Percentiles rank a stretch among this genome's conserved stretches.
Evolutionary conservation across 23 red algal genomes (phyloP).

Genomic region (Porphyridium purpureum): DNA sequence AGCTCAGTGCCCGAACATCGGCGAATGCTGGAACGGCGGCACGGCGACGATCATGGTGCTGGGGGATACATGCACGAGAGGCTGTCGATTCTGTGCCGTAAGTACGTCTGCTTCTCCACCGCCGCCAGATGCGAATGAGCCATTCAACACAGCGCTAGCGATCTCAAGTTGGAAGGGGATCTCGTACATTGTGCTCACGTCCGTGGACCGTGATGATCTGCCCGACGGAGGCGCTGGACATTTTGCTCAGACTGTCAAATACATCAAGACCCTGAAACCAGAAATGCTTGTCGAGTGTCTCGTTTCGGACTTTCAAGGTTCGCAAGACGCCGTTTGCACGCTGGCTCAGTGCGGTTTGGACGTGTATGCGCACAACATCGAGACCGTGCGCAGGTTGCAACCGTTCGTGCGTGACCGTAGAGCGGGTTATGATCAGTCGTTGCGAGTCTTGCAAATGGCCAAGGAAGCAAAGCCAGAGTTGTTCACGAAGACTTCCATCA

Average conservation of each 20-base stretch:
- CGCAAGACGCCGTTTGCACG: slow-evolving; percentile 17
- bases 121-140: slow-evolving; percentile 53
- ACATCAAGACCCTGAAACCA: slow-evolving; percentile 28
- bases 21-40: slow-evolving; percentile 96
- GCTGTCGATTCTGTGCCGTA: slow-evolving; percentile 97
- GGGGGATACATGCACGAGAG: slow-evolving; percentile 92
- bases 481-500: slow-evolving; percentile 78
- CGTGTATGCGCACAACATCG: slow-evolving; percentile 92
- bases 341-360: slow-evolving; percentile 63
- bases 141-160: slow-evolving; percentile 62
- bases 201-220: slow-evolving; percentile 89
- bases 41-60: slow-evolving; percentile 97
- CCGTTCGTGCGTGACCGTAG: slow-evolving; percentile 46
- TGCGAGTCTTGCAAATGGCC: slow-evolving; percentile 31
- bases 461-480: slow-evolving; percentile 22
- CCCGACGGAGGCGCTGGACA: slow-evolving; percentile 77
- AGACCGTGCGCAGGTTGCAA: slow-evolving; percentile 81
- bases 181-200: slow-evolving; percentile 85
- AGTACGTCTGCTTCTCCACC: slow-evolving; percentile 40
- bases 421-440: slow-evolving; percentile 64
- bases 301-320: slow-evolving; percentile 71
- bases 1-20: slow-evolving; percentile 95
- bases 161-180: slow-evolving; percentile 70
- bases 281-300: slow-evolving; percentile 80
- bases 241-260: slow-evolving; percentile 69